Evolutionary conservation across 140 eudicot genomes (phyloP), one percentile per base, ranked within the genome.

Genomic region (Ambrosia hybrid): DNA sequence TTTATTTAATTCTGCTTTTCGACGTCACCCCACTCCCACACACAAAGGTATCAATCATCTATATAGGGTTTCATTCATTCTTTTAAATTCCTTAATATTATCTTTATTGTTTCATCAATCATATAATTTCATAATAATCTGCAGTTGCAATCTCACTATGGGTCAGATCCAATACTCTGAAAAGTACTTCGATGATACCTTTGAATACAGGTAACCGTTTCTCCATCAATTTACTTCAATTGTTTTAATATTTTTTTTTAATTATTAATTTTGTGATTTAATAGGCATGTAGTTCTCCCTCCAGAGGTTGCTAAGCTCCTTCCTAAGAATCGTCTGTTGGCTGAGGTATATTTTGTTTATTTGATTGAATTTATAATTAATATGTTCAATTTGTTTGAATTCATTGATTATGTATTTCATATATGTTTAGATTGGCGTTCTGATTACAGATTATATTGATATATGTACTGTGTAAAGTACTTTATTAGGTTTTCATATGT

Each of bases 121-220:
- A 30, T 30, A 30, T 30, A 30, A 30, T 1, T 30, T 76, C 57
- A n/a, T 46, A 68, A n/a, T 46, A 68, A 59, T 59, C 52, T 46
- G 21, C 57, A 59, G 60, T 38, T 69, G 12, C 43, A 66, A 16
- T 48, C 67, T 30, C 65, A 70, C 56, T 15, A 93, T 93, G 98
- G 96, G 97, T 46, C 97, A 90, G 96, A 93, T 93, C 81, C 96
- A 93, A 76, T 93, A 93, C 75, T 93, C 99, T 9, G 99, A 93
- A 51, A 93, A 93, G 80, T 93, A 93, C 68, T 90, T 85, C 58
- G 99, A 93, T 73, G 99, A 90, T 71, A 86, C 89, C 21, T 85
- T 78, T 74, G 99, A 93, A 86, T 93, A 90, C 85, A 86, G 99
- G 99, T 90, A 51, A 17, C 14, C 16, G 2, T 41, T 51, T 2